Evolutionary conservation across 768 basidiomycete genomes (phyloP), one percentile per base, ranked within the genome.

Genomic region (Leccinum rimulosum): DNA sequence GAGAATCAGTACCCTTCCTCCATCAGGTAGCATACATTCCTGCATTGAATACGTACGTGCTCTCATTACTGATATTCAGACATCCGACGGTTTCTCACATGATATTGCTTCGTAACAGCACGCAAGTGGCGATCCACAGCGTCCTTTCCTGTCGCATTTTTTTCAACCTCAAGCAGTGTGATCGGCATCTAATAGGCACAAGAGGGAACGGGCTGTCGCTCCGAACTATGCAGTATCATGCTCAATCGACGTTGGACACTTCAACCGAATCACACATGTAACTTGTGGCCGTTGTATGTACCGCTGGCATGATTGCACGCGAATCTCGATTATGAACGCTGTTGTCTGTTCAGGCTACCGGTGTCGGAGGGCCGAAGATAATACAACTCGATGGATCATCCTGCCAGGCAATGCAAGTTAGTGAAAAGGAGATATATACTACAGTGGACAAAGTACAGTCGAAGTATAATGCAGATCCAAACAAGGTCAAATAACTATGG

Each of bases 71-170:
- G 3, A 33, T 15, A 31, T 22, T 33, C 14, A 15, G 19, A 3
- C 3, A 15, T 19, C 4, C 5, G 2, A 2, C 10, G 3, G 19
- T 59, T 45, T 50, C 60, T 69, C 36, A 28, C 25, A 38, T 36
- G 35, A 33, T 35, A 3, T 22, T 22, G 22, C 22, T 22, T 22
- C 22, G 22, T 22, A n/a, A 62, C 36, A 70, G 69, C n/a, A 68
- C 70, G 2, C 70, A 71, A 50, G 58, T 73, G 36, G 71, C 66
- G 1, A 28, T 71, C 31, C 70, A 72, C n/a, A 53, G 70, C 28
- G 49, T 73, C n/a, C 59, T 71, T 9, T 62, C 67, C 27, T 65
- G 35, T 36, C 35, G 35, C 35, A 36, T 36, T 36, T 36, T 36
- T 36, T 36, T 36, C 35, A 36, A 36, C 43, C 70, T 73, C 4